Evolutionary conservation across 2,329 filamentous ascomycete species (phyloP).

Genomic region (Ramichloridium luteum): DNA sequence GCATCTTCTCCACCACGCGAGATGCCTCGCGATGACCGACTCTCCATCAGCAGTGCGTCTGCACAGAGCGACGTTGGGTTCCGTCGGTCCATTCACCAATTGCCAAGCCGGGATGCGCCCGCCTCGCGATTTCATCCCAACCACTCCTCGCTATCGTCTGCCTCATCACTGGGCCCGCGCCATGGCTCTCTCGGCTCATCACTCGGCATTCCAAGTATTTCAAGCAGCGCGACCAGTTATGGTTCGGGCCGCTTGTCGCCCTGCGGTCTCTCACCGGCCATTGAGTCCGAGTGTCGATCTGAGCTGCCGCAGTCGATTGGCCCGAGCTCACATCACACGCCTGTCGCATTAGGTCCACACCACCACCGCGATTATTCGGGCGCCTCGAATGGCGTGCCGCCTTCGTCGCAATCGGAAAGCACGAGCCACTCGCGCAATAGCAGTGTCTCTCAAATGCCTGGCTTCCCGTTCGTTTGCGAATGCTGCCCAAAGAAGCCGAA

Average conservation of each 20-base stretch:
- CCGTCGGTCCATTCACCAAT: slow-evolving; percentile 43
- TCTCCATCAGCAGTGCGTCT: slow-evolving; percentile 32
- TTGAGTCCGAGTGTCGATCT: slow-evolving; percentile 41
- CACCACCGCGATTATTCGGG: slow-evolving; percentile 31
- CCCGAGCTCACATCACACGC: slow-evolving; percentile 9
- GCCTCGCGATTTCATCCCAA: slow-evolving; percentile 43
- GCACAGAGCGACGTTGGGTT: slow-evolving; percentile 39
- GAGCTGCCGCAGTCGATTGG: slow-evolving; percentile 38
- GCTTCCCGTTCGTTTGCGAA: slow-evolving; percentile 60
- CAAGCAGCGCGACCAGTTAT: slow-evolving; percentile 54
- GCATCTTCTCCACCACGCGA: slow-evolving; percentile 53
- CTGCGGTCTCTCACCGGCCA: slow-evolving; percentile 45
- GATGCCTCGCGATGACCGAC: slow-evolving; percentile 35
- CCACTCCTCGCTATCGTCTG: slow-evolving; percentile 53
- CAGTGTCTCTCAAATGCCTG: slow-evolving; percentile 42
- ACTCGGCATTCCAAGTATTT: slow-evolving; percentile 42
- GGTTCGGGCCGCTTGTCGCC: slow-evolving; percentile 51
- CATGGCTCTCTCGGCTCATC: slow-evolving; percentile 53
- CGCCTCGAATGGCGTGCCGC: slow-evolving; percentile 18
- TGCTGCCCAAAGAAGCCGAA: slow-evolving; percentile 97
- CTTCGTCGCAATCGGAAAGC: slow-evolving; percentile 37
- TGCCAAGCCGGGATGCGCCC: slow-evolving; percentile 43
- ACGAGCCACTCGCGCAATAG: slow-evolving; percentile 35
- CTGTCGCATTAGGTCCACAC: slow-evolving; percentile 34
- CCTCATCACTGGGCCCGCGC: slow-evolving; percentile 48